A percentile compares a stretch with the other conserved stretches of the same genome.
Evolutionary conservation across 768 basidiomycete species (phyloP).

Genomic region (Termitomyces sp.): DNA sequence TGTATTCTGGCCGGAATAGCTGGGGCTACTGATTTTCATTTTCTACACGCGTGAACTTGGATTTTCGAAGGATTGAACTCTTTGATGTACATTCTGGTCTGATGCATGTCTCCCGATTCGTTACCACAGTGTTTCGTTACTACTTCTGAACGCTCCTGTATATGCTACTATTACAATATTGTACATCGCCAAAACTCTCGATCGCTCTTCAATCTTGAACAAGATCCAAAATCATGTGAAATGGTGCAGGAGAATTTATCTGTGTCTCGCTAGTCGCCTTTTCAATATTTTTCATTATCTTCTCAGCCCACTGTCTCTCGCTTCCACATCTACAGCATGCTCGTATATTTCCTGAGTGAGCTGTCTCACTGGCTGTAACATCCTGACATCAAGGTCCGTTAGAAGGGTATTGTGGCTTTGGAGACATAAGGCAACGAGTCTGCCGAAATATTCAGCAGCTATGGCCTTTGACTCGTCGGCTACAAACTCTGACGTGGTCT

Average conservation of each 20-base stretch:
- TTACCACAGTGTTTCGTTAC: background rate
- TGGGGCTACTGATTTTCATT: slow-evolving; percentile 10
- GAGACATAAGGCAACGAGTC: background rate
- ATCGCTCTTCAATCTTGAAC: background rate
- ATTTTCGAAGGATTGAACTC: background rate
- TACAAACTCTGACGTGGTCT: background rate
- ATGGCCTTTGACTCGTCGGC: background rate
- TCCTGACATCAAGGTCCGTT: background rate
- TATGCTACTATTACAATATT: background rate
- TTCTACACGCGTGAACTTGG: background rate
- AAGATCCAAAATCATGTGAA: background rate
- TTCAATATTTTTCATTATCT: background rate
- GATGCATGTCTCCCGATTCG: background rate
- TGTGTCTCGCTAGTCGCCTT: background rate
- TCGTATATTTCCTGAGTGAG: background rate
- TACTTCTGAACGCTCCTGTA: background rate
- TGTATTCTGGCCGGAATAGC: background rate
- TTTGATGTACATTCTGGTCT: background rate
- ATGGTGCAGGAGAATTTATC: background rate
- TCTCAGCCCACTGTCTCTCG: background rate
- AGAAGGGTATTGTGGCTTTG: background rate
- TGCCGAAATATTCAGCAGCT: background rate
- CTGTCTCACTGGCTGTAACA: background rate
- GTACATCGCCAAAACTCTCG: background rate
- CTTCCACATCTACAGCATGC: background rate